Evolutionary conservation across 192 early-diverging fungal genomes (phyloP).

Genomic region (Podila verticillata): DNA sequence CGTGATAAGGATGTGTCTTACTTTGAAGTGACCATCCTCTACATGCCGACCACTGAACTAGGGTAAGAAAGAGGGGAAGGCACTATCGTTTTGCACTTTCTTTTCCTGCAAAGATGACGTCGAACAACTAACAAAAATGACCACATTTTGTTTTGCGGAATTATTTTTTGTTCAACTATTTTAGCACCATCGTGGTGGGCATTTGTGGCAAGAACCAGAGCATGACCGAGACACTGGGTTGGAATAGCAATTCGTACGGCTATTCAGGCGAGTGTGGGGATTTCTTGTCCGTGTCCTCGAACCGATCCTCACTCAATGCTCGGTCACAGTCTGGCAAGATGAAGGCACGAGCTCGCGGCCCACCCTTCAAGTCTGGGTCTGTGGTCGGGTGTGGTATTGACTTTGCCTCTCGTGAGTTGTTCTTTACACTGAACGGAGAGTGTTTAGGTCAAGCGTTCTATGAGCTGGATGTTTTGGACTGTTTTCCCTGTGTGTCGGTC

Average conservation of each 20-base stretch:
- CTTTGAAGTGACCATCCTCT: constrained; percentile 42
- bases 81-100: too few species aligned
- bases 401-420: constrained; percentile 40
- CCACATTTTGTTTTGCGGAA: background rate
- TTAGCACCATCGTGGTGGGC: constrained; percentile 32
- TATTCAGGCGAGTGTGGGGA: constrained; percentile 38
- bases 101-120: too few species aligned
- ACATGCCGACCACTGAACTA: constrained; percentile 27
- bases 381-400: constrained; percentile 47
- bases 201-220: constrained; percentile 43
- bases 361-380: constrained; percentile 23
- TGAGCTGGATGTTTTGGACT: constrained; percentile 42
- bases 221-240: constrained; percentile 26
- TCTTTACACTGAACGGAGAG: constrained; percentile 48
- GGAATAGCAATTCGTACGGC: constrained; percentile 36
- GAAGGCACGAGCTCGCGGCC: constrained; percentile 44
- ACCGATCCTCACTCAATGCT: constrained; percentile 33
- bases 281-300: constrained; percentile 39
- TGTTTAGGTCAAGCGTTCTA: constrained; percentile 46
- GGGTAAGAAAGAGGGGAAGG: constrained; percentile 14
- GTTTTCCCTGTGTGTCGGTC: constrained; percentile 38
- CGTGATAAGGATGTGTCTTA: constrained; percentile 51
- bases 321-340: constrained; percentile 42
- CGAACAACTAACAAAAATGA: too few species aligned
- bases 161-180: background rate